These are phyloP conservation scores for Gynochthodes officinalis DNA, from an alignment of 257 asterid species.

Conservation along the genomic window DNA sequence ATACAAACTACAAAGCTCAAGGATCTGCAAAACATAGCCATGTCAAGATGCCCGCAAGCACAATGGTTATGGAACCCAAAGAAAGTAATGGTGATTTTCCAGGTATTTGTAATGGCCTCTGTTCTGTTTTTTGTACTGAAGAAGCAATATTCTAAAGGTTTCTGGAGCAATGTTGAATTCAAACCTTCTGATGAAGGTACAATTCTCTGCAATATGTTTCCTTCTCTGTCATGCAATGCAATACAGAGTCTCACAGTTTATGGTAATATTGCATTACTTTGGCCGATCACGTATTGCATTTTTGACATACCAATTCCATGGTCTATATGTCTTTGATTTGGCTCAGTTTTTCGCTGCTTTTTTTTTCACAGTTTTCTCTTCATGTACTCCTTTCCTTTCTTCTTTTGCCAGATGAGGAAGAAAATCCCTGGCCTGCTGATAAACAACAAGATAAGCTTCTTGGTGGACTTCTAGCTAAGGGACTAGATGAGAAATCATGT, in stretches of 20 bases:
- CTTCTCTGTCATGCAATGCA: too few species aligned
- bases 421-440: slow-evolving; percentile 31
- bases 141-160: not conserved
- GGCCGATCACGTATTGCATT: too few species aligned
- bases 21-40: not conserved
- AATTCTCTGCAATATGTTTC: not conserved
- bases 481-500: slow-evolving; percentile 63
- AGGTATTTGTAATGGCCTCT: not conserved
- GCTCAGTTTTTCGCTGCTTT: too few species aligned
- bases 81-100: not conserved
- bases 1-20: not conserved
- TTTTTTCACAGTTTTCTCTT: not conserved
- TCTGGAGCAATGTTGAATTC: slow-evolving; percentile 9
- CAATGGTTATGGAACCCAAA: not conserved
- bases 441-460: slow-evolving; percentile 54
- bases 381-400: not conserved
- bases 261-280: too few species aligned
- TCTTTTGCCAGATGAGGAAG: slow-evolving; percentile 28
- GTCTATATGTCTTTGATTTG: too few species aligned
- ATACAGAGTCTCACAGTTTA: too few species aligned
- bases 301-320: too few species aligned
- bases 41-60: not conserved
- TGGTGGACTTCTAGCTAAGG: slow-evolving; percentile 55
- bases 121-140: not conserved
- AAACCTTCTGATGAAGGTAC: not conserved